Percentiles rank a stretch among this genome's conserved stretches.
Evolutionary conservation across 78 protist species (phyloP).

Genomic region (Dictyostelium firmibasis): DNA sequence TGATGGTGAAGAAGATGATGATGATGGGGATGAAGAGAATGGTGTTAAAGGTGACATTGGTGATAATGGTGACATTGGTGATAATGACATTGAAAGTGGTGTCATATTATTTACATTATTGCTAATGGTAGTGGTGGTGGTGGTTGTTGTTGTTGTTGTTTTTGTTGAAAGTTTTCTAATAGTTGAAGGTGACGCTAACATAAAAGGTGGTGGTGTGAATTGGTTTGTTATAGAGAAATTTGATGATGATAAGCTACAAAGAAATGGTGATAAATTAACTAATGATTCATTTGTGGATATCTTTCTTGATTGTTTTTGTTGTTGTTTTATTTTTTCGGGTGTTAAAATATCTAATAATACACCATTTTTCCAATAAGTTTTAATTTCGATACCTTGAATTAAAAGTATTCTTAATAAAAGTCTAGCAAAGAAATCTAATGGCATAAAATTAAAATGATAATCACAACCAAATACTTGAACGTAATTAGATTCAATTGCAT

Average conservation of each 20-base stretch:
- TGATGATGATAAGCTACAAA: not conserved
- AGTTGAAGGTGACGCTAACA: not conserved
- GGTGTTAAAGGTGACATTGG: not conserved
- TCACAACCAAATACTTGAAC: slow-evolving; percentile 58
- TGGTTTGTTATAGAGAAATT: not conserved
- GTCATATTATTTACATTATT: not conserved
- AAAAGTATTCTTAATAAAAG: slow-evolving; percentile 30
- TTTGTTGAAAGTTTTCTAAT: not conserved
- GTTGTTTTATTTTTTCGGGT: not conserved
- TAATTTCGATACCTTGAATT: slow-evolving; percentile 33
- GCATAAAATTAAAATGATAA: slow-evolving; percentile 73
- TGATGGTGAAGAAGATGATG: not conserved
- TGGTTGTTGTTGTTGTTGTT: not conserved
- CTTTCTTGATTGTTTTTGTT: not conserved
- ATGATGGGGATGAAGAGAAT: not conserved
- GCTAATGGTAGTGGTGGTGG: not conserved
- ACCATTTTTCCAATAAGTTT: slow-evolving; percentile 73
- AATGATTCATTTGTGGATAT: not conserved
- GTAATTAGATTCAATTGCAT: not conserved
- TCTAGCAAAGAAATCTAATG: slow-evolving; percentile 76
- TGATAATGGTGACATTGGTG: not conserved
- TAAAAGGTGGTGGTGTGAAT: not conserved
- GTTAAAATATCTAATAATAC: slow-evolving; percentile 23
- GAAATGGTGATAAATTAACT: not conserved
- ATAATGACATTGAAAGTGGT: not conserved